Percentiles rank a stretch among this genome's conserved stretches.
Evolutionary conservation across 306 rosid species (phyloP).

Genomic region (Luffa acutangula): DNA sequence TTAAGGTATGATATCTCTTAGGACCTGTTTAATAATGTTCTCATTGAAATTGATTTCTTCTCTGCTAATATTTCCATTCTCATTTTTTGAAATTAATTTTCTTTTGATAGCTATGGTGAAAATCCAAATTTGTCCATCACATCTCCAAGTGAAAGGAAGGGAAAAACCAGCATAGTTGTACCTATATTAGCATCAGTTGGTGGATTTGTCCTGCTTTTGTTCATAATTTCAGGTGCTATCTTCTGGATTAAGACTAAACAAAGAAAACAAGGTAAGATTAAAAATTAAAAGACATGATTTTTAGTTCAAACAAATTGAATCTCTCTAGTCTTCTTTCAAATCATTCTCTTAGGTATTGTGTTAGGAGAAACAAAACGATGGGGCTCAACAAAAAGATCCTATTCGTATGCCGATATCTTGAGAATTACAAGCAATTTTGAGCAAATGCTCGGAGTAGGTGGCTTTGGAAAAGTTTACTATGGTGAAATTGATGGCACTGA

Average conservation of each 20-base stretch:
- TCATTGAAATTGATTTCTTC: too few species aligned
- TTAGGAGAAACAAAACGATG: slow-evolving; percentile 5
- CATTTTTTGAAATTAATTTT: neutral
- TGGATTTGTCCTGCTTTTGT: slow-evolving; percentile 22
- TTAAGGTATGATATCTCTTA: slow-evolving; percentile 16
- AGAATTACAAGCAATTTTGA: slow-evolving; percentile 31
- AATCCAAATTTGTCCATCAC: slow-evolving; percentile 16
- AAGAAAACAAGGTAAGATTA: slow-evolving; percentile 5
- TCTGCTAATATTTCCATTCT: neutral
- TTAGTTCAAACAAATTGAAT: neutral
- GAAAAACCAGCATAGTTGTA: slow-evolving; percentile 11
- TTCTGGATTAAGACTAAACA: slow-evolving; percentile 12
- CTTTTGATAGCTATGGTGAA: slow-evolving; percentile 17
- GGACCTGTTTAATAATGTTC: too few species aligned
- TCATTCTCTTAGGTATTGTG: neutral
- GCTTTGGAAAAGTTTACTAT: slow-evolving; percentile 37
- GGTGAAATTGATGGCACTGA: slow-evolving; percentile 23
- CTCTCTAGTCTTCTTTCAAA: neutral
- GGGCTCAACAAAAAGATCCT: slow-evolving; percentile 23
- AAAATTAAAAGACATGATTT: neutral
- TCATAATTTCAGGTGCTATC: slow-evolving; percentile 8
- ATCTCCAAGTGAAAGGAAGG: neutral
- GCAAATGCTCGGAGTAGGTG: slow-evolving; percentile 37
- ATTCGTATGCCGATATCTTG: slow-evolving; percentile 26
- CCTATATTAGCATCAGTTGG: slow-evolving; percentile 29